Evolutionary conservation across 2,329 filamentous ascomycete species (phyloP).

Genomic region (Pseudocercospora macadamiae): DNA sequence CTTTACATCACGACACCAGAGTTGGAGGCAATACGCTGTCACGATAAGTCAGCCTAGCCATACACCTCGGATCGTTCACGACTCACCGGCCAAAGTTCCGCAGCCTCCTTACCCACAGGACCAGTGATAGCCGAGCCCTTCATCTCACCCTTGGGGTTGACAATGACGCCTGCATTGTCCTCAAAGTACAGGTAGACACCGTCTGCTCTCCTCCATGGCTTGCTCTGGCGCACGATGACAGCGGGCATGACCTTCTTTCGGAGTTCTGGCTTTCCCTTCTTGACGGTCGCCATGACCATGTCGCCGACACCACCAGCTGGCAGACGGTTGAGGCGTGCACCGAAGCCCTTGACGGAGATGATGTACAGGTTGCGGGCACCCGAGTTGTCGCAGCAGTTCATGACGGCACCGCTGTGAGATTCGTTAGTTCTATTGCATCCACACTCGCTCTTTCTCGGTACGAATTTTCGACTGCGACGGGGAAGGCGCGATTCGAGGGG

Average conservation of each 20-base stretch:
- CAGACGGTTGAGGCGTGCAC: conserved; percentile 95
- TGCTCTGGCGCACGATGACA: conserved; percentile 97
- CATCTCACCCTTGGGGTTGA: conserved; percentile 99
- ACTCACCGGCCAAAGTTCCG: conserved; percentile 97
- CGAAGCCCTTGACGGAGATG: conserved; percentile 98
- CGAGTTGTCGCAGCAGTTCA: conserved; percentile 99
- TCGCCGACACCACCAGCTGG: conserved; percentile 97
- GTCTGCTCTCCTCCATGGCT: conserved; percentile 98
- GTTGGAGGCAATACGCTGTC: conserved; percentile 97
- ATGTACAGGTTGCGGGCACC: conserved; percentile 98
- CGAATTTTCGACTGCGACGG: no score
- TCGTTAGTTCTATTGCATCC: conserved; percentile 16
- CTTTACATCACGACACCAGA: conserved; percentile 99
- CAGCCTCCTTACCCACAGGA: conserved; percentile 98
- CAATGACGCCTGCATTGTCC: conserved; percentile 99
- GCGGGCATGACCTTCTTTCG: conserved; percentile 99
- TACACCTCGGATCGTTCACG: no score
- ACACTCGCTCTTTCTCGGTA: background rate
- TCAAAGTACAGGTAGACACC: conserved; percentile 99
- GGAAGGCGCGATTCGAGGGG: background rate
- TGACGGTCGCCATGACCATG: conserved; percentile 99
- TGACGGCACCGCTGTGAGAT: conserved; percentile 81
- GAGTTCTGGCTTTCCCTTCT: conserved; percentile 99
- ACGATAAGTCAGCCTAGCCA: no score
- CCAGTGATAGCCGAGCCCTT: conserved; percentile 99